phyloP scores from a whole-genome alignment of 257 asterid genomes.

The Ballota nigra region DNA sequence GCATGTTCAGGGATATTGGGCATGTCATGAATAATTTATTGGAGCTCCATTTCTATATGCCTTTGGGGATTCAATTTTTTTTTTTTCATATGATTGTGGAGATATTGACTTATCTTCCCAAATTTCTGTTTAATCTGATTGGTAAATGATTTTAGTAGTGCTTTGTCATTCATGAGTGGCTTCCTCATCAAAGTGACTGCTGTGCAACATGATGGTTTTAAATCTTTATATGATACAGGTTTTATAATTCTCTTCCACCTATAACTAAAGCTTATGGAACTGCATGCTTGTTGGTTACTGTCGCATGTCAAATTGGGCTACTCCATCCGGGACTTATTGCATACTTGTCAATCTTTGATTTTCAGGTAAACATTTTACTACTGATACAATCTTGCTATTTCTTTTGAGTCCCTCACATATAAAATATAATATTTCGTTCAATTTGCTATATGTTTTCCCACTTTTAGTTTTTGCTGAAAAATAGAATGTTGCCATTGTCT shows the following conservation, averaged over 20 bases:
- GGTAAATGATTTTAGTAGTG: conserved; percentile 8
- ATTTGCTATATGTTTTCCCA: background rate
- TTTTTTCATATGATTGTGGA: background rate
- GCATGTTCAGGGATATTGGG: background rate
- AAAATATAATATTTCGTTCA: background rate
- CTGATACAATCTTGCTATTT: conserved; percentile 2
- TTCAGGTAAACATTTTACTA: conserved; percentile 54
- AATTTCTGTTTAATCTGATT: background rate
- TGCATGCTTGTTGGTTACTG: conserved; percentile 58
- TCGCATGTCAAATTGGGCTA: conserved; percentile 63
- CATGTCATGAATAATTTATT: background rate
- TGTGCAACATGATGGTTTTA: conserved; percentile 1
- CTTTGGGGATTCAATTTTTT: background rate
- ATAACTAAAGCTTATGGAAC: conserved; percentile 92
- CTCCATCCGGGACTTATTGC: conserved; percentile 53
- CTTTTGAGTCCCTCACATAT: background rate
- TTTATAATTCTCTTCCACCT: conserved; percentile 88
- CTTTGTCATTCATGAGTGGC: background rate
- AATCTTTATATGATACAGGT: conserved; percentile 43
- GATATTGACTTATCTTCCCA: background rate
- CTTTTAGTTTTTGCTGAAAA: background rate
- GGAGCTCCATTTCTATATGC: background rate
- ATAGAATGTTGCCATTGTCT: background rate
- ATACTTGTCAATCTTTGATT: conserved; percentile 46
- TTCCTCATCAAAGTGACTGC: conserved; percentile 7